Percentiles rank a stretch among this genome's conserved stretches.
Conservation (phyloP, 768 basidiomycete genomes). For the Austroboletus eburneus region DNA sequence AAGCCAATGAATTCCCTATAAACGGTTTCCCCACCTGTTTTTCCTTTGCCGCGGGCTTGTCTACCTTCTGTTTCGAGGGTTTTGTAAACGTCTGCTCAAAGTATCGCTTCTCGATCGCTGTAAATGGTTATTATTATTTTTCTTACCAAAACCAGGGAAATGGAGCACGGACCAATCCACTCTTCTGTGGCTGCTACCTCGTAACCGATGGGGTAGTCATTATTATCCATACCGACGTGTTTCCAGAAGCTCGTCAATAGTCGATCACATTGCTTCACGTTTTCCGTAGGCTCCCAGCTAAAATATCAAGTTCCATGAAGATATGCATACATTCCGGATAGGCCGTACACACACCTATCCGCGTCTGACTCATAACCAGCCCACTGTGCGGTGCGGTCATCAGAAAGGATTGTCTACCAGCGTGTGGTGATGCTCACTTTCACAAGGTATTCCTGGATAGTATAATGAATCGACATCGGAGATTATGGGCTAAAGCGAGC, state of each 20-base stretch:
- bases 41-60: constrained; percentile 16
- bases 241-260: constrained; percentile 63
- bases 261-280: constrained; percentile 54
- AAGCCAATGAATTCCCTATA: neutral
- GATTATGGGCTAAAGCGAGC: neutral
- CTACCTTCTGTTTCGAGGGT: constrained; percentile 11
- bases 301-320: neutral
- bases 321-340: neutral
- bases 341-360: constrained; percentile 52
- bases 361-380: constrained; percentile 52
- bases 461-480: neutral
- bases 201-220: constrained; percentile 50
- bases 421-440: constrained; percentile 43
- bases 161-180: constrained; percentile 54
- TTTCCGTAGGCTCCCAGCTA: constrained; percentile 69
- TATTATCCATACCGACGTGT: constrained; percentile 53
- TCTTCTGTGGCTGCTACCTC: constrained; percentile 37
- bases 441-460: constrained; percentile 56
- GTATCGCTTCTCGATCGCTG: constrained; percentile 39
- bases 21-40: constrained; percentile 12
- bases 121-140: neutral
- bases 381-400: constrained; percentile 47
- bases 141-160: neutral
- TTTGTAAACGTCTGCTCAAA: constrained; percentile 31
- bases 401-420: neutral